Evolutionary conservation across 805 yeast genomes (phyloP).

Genomic region (Yarrowia osloensis): DNA sequence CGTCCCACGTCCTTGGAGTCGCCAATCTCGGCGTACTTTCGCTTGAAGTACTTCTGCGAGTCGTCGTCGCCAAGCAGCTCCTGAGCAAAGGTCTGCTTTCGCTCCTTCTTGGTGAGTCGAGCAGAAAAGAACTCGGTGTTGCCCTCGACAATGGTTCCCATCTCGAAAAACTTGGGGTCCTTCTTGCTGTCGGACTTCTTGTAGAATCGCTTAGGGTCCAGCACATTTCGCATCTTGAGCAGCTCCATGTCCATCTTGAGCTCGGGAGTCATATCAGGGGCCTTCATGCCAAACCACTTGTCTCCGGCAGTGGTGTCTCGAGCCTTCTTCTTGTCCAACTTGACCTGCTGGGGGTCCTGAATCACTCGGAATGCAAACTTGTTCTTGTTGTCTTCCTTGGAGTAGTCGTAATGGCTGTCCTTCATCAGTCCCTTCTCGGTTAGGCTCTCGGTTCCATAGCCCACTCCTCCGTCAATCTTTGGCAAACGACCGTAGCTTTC

Average conservation of each 20-base stretch:
- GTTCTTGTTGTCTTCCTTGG: slow-evolving; percentile 29
- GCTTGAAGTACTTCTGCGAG: slow-evolving; percentile 74
- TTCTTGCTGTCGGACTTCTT: slow-evolving; percentile 70
- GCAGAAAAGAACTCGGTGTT: slow-evolving; percentile 73
- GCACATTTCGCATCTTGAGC: slow-evolving; percentile 81
- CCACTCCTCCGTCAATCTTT: not conserved
- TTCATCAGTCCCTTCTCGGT: slow-evolving; percentile 19
- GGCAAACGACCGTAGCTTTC: slow-evolving; percentile 1
- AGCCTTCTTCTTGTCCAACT: slow-evolving; percentile 37
- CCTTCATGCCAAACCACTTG: slow-evolving; percentile 81
- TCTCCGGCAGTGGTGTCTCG: slow-evolving; percentile 51
- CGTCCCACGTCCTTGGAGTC: slow-evolving; percentile 62
- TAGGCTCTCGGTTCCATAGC: not conserved
- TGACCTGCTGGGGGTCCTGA: slow-evolving; percentile 41
- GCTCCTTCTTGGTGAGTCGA: slow-evolving; percentile 65
- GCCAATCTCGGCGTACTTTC: slow-evolving; percentile 81
- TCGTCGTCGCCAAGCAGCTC: slow-evolving; percentile 76
- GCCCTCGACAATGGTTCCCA: slow-evolving; percentile 86
- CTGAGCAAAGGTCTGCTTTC: slow-evolving; percentile 77
- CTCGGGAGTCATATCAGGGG: slow-evolving; percentile 68
- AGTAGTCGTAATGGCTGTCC: slow-evolving; percentile 14
- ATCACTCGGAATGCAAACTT: slow-evolving; percentile 36
- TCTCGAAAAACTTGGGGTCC: slow-evolving; percentile 73
- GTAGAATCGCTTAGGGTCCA: slow-evolving; percentile 95
- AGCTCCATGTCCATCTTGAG: slow-evolving; percentile 75